Conservation (phyloP, 768 basidiomycete genomes). For the Panaeolus cyanescens region DNA sequence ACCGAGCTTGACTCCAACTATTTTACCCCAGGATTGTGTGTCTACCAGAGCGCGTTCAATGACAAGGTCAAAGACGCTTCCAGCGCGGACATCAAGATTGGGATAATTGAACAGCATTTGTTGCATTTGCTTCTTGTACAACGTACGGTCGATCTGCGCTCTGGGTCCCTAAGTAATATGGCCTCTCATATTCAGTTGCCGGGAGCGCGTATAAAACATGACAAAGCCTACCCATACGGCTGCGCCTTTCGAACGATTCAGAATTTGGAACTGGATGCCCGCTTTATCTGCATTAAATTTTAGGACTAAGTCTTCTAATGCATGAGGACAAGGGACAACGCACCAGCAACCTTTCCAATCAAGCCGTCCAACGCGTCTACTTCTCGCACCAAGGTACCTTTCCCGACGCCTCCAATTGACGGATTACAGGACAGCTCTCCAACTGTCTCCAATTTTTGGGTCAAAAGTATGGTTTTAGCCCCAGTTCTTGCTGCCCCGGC, state of each 20-base stretch:
- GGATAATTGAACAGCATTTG: conserved; percentile 62
- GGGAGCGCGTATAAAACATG: background rate
- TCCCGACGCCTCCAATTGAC: conserved; percentile 89
- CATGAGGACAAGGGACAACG: conserved; percentile 16
- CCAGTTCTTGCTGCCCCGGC: conserved; percentile 84
- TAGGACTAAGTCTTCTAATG: background rate
- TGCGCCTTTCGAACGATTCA: conserved; percentile 84
- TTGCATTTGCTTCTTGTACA: conserved; percentile 88
- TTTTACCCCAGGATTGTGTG: conserved; percentile 47
- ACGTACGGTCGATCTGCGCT: conserved; percentile 83
- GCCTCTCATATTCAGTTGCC: background rate
- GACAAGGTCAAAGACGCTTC: conserved; percentile 78
- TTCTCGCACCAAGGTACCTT: conserved; percentile 89
- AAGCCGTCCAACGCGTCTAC: conserved; percentile 90
- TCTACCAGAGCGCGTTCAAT: conserved; percentile 50
- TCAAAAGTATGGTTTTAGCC: conserved; percentile 78
- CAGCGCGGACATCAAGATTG: conserved; percentile 68
- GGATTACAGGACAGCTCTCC: conserved; percentile 91
- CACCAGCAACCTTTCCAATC: conserved; percentile 82
- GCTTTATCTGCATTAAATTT: conserved; percentile 62
- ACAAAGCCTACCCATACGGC: conserved; percentile 77
- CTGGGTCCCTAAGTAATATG: conserved; percentile 70
- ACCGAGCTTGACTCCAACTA: conserved; percentile 74
- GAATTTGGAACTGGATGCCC: conserved; percentile 85
- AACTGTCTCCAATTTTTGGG: conserved; percentile 79